Evolutionary conservation across 139 green algal genomes (phyloP), one percentile per base, ranked within the genome.

Genomic region (Yamagishiella unicocca): DNA sequence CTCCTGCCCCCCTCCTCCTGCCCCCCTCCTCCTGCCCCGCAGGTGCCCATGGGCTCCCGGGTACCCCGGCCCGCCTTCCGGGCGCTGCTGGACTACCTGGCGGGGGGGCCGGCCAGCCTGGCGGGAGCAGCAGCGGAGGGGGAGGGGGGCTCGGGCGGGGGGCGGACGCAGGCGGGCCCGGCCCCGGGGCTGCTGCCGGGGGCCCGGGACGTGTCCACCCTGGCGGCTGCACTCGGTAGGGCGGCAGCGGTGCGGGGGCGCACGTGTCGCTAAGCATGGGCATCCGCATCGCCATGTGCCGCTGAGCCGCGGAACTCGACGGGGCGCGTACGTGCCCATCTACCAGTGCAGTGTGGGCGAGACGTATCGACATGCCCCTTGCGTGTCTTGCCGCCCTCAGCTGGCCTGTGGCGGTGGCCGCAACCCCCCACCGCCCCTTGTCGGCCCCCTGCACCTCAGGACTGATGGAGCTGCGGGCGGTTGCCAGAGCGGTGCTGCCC

Each of bases 211-310:
- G 55, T 84, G 1, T 54, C 77, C 38, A 55, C 14, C 25, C 37
- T 84, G 55, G 77, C 77, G 22, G 17, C 55, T 2, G 77, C 54
- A 2, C 77, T 84, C 37, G 77, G 77, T 84, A 12, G 5, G 25
- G 3, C 12, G 35, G 67, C 50, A n/a, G n/a, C n/a, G n/a, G n/a
- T n/a, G n/a, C n/a, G n/a, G n/a, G n/a, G n/a, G n/a, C n/a, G n/a
- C n/a, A n/a, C n/a, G n/a, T n/a, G n/a, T n/a, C n/a, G n/a, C n/a
- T n/a, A n/a, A n/a, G n/a, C n/a, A n/a, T n/a, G n/a, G n/a, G n/a
- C n/a, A n/a, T n/a, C n/a, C n/a, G n/a, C n/a, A n/a, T n/a, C n/a
- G n/a, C n/a, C n/a, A n/a, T n/a, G n/a, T n/a, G n/a, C n/a, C n/a
- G n/a, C n/a, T n/a, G n/a, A n/a, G n/a, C n/a, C n/a, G n/a, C n/a